A percentile compares a stretch with the other conserved stretches of the same genome.
Evolutionary conservation across 768 basidiomycete genomes (phyloP).

Genomic region (Tricholoma hemisulphureum): DNA sequence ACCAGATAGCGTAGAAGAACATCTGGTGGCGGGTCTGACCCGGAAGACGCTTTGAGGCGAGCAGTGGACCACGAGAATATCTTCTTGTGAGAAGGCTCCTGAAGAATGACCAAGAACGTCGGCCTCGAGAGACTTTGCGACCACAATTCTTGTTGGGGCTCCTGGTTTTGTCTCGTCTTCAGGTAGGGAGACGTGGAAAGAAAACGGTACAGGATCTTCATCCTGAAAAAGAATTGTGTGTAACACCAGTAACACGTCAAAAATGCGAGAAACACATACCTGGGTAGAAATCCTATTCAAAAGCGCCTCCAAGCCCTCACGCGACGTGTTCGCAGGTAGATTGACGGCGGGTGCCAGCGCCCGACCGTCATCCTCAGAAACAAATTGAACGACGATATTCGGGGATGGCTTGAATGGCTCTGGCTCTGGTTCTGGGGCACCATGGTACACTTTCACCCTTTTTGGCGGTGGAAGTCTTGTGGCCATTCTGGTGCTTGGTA

Average conservation of each 20-base stretch:
- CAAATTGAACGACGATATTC: conserved; percentile 87
- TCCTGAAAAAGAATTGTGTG: conserved; percentile 39
- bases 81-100: conserved; percentile 76
- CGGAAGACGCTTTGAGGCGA: conserved; percentile 95
- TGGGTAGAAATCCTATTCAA: conserved; percentile 82
- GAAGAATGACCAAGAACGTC: conserved; percentile 79
- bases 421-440: conserved; percentile 61
- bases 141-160: conserved; percentile 73
- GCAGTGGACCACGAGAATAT: conserved; percentile 83
- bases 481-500: conserved; percentile 60
- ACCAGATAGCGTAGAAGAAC: conserved; percentile 90
- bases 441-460: conserved; percentile 80
- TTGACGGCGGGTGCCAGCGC: conserved; percentile 85
- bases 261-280: conserved; percentile 41
- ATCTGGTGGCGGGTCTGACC: conserved; percentile 90
- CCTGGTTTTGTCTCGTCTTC: conserved; percentile 49
- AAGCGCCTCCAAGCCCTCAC: conserved; percentile 83
- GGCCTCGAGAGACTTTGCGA: conserved; percentile 78
- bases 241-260: conserved; percentile 13
- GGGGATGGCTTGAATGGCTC: conserved; percentile 46
- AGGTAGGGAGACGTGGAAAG: conserved; percentile 82
- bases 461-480: conserved; percentile 86
- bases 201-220: conserved; percentile 90
- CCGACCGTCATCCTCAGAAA: conserved; percentile 81
- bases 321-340: conserved; percentile 80